Evolutionary conservation across 768 basidiomycete genomes (phyloP).

Genomic region (Hebeloma cylindrosporum): DNA sequence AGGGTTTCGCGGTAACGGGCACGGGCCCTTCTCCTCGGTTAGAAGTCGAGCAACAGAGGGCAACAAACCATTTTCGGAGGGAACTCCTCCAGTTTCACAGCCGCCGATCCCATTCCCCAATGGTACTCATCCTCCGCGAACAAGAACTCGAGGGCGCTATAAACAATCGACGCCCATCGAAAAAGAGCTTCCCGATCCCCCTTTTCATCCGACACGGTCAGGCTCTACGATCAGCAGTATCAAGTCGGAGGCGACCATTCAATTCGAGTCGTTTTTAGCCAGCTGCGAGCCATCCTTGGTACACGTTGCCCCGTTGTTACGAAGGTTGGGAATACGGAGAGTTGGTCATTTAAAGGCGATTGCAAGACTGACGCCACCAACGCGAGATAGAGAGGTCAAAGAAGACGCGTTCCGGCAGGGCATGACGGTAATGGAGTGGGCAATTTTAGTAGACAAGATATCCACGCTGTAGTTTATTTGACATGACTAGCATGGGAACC

Average conservation of each 20-base stretch:
- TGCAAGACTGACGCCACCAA: constrained; percentile 59
- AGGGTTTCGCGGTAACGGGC: too few relatives aligned
- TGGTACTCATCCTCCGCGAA: neutral
- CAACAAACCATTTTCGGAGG: too few relatives aligned
- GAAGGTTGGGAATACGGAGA: constrained; percentile 55
- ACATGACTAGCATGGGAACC: too few relatives aligned
- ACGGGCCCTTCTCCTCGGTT: too few relatives aligned
- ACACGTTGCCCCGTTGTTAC: constrained; percentile 60
- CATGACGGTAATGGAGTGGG: constrained; percentile 76
- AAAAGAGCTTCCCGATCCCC: constrained; percentile 30
- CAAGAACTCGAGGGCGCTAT: constrained; percentile 14
- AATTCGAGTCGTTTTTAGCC: constrained; percentile 54
- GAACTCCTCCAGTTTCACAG: neutral
- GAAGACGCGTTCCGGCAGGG: constrained; percentile 69
- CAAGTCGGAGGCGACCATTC: constrained; percentile 33
- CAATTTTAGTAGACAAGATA: constrained; percentile 68
- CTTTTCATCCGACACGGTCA: constrained; percentile 38
- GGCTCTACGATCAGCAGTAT: constrained; percentile 46
- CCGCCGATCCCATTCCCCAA: neutral
- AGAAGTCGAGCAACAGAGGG: too few relatives aligned
- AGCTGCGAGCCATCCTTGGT: constrained; percentile 65
- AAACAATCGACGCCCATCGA: constrained; percentile 26
- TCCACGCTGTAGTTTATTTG: constrained; percentile 25
- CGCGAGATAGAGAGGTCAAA: constrained; percentile 66
- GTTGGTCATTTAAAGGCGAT: constrained; percentile 66